A percentile compares a stretch with the other conserved stretches of the same genome.
phyloP scores from a whole-genome alignment of 345 rosid genomes.

The Schrenkiella parvula region DNA sequence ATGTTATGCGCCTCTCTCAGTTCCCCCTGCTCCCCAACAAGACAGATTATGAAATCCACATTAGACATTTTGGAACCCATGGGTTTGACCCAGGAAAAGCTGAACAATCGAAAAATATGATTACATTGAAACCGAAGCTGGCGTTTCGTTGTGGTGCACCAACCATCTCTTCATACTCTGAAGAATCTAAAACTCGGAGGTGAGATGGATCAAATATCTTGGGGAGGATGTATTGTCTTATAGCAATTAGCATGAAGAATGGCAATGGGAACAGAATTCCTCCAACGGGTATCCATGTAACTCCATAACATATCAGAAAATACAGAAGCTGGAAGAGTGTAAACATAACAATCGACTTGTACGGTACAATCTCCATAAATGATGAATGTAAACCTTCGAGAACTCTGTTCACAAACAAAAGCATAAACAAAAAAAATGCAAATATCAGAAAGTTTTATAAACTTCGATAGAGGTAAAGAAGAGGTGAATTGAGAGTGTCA shows the following conservation, averaged over 20 bases:
- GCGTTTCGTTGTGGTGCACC: constrained; percentile 47
- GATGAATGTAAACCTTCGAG: constrained; percentile 73
- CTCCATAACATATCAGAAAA: constrained; percentile 59
- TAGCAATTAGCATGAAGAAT: constrained; percentile 59
- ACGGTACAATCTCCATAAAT: constrained; percentile 68
- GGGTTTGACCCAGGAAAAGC: neutral
- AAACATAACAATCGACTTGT: constrained; percentile 51
- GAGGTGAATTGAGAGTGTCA: neutral
- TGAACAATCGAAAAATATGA: neutral
- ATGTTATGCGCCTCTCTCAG: constrained; percentile 39
- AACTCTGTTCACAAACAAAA: constrained; percentile 44
- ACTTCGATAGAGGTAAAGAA: neutral
- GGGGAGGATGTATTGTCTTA: constrained; percentile 66
- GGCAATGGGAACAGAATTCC: constrained; percentile 75
- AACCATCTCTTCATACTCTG: constrained; percentile 63
- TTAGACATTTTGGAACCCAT: neutral
- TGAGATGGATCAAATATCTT: constrained; percentile 53
- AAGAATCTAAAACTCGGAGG: constrained; percentile 72
- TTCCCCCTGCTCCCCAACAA: constrained; percentile 12
- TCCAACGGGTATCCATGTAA: constrained; percentile 80
- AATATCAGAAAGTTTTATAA: neutral
- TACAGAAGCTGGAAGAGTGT: constrained; percentile 66
- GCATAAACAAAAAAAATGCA: neutral
- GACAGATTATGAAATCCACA: neutral
- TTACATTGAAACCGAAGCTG: constrained; percentile 50